Evolutionary conservation across 1,284 basidiomycete genomes (phyloP), one percentile per base, ranked within the genome.

Genomic region (Sanghuangporus weigelae): DNA sequence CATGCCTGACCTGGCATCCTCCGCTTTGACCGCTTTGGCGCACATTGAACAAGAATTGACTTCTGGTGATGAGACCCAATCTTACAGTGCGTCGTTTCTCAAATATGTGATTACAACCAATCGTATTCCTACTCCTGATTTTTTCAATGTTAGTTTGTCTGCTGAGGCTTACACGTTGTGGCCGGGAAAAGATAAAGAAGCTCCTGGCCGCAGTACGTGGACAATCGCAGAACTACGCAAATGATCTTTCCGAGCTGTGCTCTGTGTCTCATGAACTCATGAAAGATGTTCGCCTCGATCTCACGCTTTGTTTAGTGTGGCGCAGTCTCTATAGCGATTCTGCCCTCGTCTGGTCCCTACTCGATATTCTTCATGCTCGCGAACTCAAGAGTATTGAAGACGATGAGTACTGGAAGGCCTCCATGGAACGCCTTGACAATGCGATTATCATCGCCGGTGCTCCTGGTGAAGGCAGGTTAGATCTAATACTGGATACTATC

Each of bases 361-460:
- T 76, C 14, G 76, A 81, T 64, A 67, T 78, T 31, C 69, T 72
- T 11, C 63, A 69, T 19, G 71, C 68, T 21, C 66, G 69, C 1
- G 36, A 38, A 54, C 19, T n/a, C 16, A n/a, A 70, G 67, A 21
- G 66, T 69, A 1, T 70, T 14, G 56, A 66, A 11, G 40, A 55
- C 3, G 71, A 23, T 65, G 68, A 36, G 10, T 51, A 39, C 50
- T 72, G 69, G 70, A 49, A 66, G 46, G 69, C 73, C 10, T 72
- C 81, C 44, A 80, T 96, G 42, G 75, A 78, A 5, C 75, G 79
- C 12, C 76, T 98, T 36, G 96, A 98, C 71, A 80, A 80, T 69
- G 88, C 89, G 1, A 87, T 96, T 67, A 87, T 98, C 68, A 81
- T 96, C 51, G 90, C 94, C 7, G 95, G 95, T 0, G 85, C 87